Percentiles rank a stretch among this genome's conserved stretches.
phyloP scores from a whole-genome alignment of 78 protist species.

The Dictyostelium brefeldianum region DNA sequence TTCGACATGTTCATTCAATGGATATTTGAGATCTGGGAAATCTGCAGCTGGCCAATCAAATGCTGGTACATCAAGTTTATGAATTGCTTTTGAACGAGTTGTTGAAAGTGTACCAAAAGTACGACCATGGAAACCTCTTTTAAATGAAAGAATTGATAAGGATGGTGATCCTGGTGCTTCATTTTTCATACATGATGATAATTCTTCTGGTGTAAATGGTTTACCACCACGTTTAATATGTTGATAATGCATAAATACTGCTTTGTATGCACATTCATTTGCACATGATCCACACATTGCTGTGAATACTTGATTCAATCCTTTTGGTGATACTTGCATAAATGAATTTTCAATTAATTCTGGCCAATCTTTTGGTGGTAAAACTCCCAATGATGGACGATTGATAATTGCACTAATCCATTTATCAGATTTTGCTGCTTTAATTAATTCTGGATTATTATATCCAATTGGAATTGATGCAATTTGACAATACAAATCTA shows the following conservation, averaged over 20 bases:
- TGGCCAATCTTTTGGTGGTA: constrained; percentile 85
- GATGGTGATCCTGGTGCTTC: constrained; percentile 86
- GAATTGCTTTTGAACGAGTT: constrained; percentile 89
- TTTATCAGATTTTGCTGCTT: constrained; percentile 85
- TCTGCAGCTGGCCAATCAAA: constrained; percentile 89
- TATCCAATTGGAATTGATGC: constrained; percentile 89
- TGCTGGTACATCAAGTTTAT: constrained; percentile 92
- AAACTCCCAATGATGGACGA: constrained; percentile 89
- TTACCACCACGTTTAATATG: constrained; percentile 66
- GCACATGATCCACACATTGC: constrained; percentile 88
- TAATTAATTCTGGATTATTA: constrained; percentile 83
- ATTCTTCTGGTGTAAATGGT: constrained; percentile 78
- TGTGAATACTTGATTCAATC: constrained; percentile 82
- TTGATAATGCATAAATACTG: constrained; percentile 84
- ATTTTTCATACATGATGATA: constrained; percentile 86
- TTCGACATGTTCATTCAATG: constrained; percentile 67
- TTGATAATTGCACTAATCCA: constrained; percentile 83
- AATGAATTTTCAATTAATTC: constrained; percentile 78
- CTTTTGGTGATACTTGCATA: constrained; percentile 89
- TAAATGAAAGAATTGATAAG: constrained; percentile 86
- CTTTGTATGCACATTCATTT: constrained; percentile 89
- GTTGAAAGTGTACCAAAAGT: constrained; percentile 87
- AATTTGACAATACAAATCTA: constrained; percentile 87
- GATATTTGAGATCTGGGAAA: constrained; percentile 90
- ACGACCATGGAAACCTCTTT: constrained; percentile 88